These are phyloP conservation scores for Fusarium liriodendri DNA, from an alignment of 2,329 filamentous ascomycete species.

Conservation along the genomic window DNA sequence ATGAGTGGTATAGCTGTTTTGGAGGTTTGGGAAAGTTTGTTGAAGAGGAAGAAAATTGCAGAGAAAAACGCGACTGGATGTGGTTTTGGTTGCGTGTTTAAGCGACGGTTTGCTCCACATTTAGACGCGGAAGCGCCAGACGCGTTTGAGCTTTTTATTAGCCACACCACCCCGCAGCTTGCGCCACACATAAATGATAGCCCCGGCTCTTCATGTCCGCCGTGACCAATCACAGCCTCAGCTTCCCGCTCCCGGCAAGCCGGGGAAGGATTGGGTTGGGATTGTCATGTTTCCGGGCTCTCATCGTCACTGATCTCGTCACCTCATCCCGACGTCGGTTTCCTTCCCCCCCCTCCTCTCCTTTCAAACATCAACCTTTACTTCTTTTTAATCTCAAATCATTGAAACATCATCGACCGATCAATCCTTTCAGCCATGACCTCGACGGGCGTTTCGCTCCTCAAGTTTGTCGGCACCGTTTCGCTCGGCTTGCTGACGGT, in stretches of 20 bases:
- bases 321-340: slow-evolving; percentile 22
- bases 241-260: slow-evolving; percentile 12
- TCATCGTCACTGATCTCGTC: slow-evolving; percentile 27
- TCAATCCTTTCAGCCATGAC: slow-evolving; percentile 61
- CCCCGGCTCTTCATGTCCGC: slow-evolving; percentile 3
- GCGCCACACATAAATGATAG: slow-evolving; percentile 14
- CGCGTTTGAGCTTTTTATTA: not conserved
- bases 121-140: slow-evolving; percentile 29
- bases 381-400: not conserved
- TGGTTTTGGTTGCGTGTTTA: slow-evolving; percentile 34
- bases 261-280: not conserved
- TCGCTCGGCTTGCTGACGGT: slow-evolving; percentile 90
- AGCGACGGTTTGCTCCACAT: slow-evolving; percentile 18
- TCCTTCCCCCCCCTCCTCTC: slow-evolving; percentile 2
- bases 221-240: slow-evolving; percentile 20
- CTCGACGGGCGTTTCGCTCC: slow-evolving; percentile 76
- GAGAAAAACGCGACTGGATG: slow-evolving; percentile 27
- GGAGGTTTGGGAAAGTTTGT: not conserved
- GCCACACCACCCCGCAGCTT: slow-evolving; percentile 1
- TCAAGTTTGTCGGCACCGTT: slow-evolving; percentile 94
- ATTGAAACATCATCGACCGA: not conserved
- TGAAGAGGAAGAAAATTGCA: slow-evolving; percentile 36
- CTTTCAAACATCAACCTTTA: not conserved
- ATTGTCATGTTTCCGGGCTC: not conserved
- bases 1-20: not conserved